Evolutionary conservation across 108 stramenopile species (phyloP), one percentile per base, ranked within the genome.

Genomic region (Asterionellopsis glacialis): DNA sequence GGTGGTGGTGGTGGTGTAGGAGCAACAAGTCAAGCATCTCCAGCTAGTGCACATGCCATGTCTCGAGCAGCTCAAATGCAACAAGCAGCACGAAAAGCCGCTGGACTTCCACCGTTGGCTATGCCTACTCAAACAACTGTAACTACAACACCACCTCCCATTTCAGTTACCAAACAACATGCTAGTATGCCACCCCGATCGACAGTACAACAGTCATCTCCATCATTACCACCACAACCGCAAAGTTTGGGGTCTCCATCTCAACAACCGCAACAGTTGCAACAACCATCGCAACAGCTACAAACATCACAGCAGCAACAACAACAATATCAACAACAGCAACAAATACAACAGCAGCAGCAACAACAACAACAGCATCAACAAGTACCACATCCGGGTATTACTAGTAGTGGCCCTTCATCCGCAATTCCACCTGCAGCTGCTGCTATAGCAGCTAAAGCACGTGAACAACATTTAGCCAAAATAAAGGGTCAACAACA

Each of bases 1-100:
- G 88, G 88, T 5, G 87, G 87, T 45, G 83, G 87, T 65, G 79
- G 87, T 50, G 73, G 74, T 25, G 81, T 83, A 24, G 84, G 86
- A 83, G 75, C 75, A 19, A 57, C 59, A 1, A 49, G 66, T 14
- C 58, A 44, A 28, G 11, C 60, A n/a, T 44, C 60, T 24, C 45
- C 67, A n/a, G 56, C 43, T 51, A 41, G 50, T 26, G 57, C 55
- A 18, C 55, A 69, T 25, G 43, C 45, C 33, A 51, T 41, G n/a
- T 47, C 43, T 3, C 42, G 65, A 23, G 65, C 63, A 7, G 63
- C 57, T 0, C 58, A 67, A 38, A 80, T 80, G 73, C 73, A 80
- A 64, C 67, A 62, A 1, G 79, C 65, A 6, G 79, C 79, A 49
- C 56, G 79, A 16, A 65, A 63, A 21, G 74, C 74, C 9, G 79